Base-by-base conservation (phyloP, 257 asterid genomes). In the Rhazya stricta region DNA sequence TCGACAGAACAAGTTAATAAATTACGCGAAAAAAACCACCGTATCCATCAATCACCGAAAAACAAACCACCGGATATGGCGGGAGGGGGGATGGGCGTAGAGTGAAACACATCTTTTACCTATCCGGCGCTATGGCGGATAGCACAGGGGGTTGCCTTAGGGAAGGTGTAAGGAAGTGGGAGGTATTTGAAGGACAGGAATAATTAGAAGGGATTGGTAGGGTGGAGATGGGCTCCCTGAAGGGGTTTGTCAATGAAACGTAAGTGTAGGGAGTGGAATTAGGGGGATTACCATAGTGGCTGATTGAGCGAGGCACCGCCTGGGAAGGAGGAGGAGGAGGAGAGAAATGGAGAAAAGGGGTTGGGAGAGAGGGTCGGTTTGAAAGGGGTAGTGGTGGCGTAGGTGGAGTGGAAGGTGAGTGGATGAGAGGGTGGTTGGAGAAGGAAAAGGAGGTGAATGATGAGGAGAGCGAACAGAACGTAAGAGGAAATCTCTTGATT, bases 11-110 rank as follows among this genome's bases (percentile, higher is more conserved):
- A 19, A 77, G 80, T 42, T n/a, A 85, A 89, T 74, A 92, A 77
- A 86, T 92, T 92, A 37, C 80, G 87, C 9, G 82, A 61, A 63
- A 90, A 83, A 29, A 92, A 90, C 7, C 7, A 92, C 74, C 30
- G 96, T 90, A 46, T 92, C 97, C 97, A 23, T 92, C 96, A 74
- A n/a, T 90, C 96, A 13, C 97, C 88, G 72, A 92, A 92, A n/a
- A 23, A 92, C 82, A 74, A 86, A 92, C 97, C 96, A 92, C 29
- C 75, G 75, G 54, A 88, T 73, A n/a, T 83, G 78, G n/a, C n/a
- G 1, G 89, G 81, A 21, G 84, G 58, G 9, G 37, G 58, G 41
- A 37, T 45, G 7, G 58, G 39, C 67, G n/a, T 3, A 86, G 88
- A 58, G 74, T 81, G 70, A 90, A n/a, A 69, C 0, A 92, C 91